Conservation (phyloP, 768 basidiomycete genomes). For the Suillus lakei region DNA sequence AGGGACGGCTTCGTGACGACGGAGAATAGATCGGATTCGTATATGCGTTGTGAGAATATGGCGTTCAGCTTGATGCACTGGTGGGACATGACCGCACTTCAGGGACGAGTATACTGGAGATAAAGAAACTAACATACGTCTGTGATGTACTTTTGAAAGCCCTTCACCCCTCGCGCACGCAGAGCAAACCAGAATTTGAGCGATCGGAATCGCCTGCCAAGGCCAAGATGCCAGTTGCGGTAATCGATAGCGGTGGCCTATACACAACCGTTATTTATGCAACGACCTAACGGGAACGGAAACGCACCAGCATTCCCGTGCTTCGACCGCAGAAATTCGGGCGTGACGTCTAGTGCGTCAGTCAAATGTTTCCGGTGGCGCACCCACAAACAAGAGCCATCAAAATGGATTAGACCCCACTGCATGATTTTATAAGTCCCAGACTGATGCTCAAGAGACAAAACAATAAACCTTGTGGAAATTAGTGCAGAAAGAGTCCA, state of each 20-base stretch:
- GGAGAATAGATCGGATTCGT: constrained; percentile 54
- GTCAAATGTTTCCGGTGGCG: constrained; percentile 73
- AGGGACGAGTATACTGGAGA: background rate
- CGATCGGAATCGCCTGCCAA: constrained; percentile 89
- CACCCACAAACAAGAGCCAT: constrained; percentile 81
- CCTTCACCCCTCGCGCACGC: constrained; percentile 78
- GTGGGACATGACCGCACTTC: background rate
- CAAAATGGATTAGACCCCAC: constrained; percentile 93
- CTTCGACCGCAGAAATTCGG: constrained; percentile 79
- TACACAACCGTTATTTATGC: background rate
- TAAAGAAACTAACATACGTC: constrained; percentile 43
- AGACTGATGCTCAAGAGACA: background rate
- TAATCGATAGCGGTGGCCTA: constrained; percentile 87
- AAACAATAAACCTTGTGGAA: constrained; percentile 77
- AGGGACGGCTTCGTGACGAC: constrained; percentile 75
- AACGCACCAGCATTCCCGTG: constrained; percentile 72
- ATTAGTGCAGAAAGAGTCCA: constrained; percentile 85
- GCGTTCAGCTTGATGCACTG: constrained; percentile 70
- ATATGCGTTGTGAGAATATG: constrained; percentile 61
- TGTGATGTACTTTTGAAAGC: constrained; percentile 80
- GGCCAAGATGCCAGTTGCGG: constrained; percentile 83
- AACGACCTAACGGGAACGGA: background rate
- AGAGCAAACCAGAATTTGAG: constrained; percentile 94
- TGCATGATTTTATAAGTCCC: constrained; percentile 26
- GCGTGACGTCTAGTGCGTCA: constrained; percentile 84